A percentile compares a stretch with the other conserved stretches of the same genome.
Conservation (phyloP, 179 eudicot genomes). For the Silene vulgaris region DNA sequence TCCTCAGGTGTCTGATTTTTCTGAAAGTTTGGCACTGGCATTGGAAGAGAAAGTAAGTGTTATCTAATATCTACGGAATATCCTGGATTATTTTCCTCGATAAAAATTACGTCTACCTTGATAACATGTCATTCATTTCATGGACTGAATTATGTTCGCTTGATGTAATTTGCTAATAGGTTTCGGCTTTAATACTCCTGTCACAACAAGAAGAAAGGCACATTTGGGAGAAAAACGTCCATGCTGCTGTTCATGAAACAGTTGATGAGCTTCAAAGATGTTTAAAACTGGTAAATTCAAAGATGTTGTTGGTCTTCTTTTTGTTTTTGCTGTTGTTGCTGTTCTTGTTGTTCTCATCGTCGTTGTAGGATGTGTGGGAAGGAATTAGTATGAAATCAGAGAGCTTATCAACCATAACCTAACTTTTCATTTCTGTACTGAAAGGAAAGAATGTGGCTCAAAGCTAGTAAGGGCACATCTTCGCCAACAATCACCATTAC, state of each 20-base stretch:
- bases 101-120: too few relatives aligned
- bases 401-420: too few relatives aligned
- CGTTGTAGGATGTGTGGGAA: neutral
- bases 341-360: too few relatives aligned
- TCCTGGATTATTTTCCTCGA: neutral
- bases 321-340: too few relatives aligned
- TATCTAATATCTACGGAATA: neutral
- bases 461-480: too few relatives aligned
- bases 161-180: conserved; percentile 39
- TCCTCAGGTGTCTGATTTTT: conserved; percentile 38
- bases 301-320: too few relatives aligned
- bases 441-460: too few relatives aligned
- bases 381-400: too few relatives aligned
- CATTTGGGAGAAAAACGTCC: conserved; percentile 68
- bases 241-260: conserved; percentile 63
- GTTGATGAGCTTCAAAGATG: conserved; percentile 79
- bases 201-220: conserved; percentile 90
- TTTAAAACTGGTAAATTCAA: conserved; percentile 54
- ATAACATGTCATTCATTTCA: neutral
- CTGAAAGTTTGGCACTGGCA: conserved; percentile 74
- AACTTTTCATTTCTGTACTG: too few relatives aligned
- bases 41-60: conserved; percentile 76
- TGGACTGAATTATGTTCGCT: neutral
- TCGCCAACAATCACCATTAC: neutral
- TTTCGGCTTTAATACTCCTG: conserved; percentile 66